phyloP scores from a whole-genome alignment of 2,329 filamentous ascomycete species.

The Ophiocordyceps camponoti-saundersi region DNA sequence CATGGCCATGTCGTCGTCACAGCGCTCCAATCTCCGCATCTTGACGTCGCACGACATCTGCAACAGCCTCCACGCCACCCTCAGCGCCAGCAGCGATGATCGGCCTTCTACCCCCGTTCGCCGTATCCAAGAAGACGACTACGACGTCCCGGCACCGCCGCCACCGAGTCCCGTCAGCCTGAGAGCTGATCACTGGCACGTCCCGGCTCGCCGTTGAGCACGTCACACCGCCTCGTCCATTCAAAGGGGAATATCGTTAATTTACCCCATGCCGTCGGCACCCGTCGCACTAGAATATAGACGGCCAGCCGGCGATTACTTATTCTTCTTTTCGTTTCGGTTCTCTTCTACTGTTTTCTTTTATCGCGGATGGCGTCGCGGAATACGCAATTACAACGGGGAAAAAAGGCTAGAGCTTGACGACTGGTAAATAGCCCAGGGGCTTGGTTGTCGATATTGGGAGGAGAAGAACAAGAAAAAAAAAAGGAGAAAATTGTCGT shows the following conservation, averaged over 20 bases:
- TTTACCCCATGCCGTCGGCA: background rate
- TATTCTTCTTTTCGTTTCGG: background rate
- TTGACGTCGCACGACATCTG: constrained; percentile 32
- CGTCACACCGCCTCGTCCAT: background rate
- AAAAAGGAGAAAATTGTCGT: too few relatives aligned
- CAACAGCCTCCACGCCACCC: constrained; percentile 33
- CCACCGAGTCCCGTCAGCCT: constrained; percentile 49
- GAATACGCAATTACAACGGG: background rate
- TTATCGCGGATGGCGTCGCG: background rate
- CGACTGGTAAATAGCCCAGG: too few relatives aligned
- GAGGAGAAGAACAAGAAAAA: too few relatives aligned
- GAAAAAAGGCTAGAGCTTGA: background rate
- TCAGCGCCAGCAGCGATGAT: constrained; percentile 22
- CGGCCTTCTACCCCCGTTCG: constrained; percentile 29
- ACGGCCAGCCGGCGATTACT: background rate
- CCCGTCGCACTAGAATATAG: background rate
- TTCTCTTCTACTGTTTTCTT: background rate
- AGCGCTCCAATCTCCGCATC: constrained; percentile 25
- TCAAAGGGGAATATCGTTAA: background rate
- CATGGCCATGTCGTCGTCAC: constrained; percentile 28
- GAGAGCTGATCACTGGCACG: constrained; percentile 36
- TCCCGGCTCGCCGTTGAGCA: constrained; percentile 12
- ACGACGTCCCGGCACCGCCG: constrained; percentile 46
- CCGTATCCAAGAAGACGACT: constrained; percentile 39
- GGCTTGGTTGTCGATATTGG: too few relatives aligned